Conservation (phyloP, 345 rosid genomes). For the Eutrema yunnanense region DNA sequence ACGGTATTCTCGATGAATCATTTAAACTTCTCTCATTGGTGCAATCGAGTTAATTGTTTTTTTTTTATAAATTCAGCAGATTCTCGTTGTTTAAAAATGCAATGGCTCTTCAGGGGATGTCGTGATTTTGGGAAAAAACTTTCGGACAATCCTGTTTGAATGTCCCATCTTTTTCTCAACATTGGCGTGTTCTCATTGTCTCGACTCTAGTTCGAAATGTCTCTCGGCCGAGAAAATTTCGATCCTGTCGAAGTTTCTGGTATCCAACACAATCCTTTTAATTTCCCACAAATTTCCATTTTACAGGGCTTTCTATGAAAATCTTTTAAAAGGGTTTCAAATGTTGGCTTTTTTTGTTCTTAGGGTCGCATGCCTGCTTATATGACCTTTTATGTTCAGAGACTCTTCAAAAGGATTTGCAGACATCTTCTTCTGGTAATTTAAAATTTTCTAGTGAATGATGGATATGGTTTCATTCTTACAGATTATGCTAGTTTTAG, state of each 20-base stretch:
- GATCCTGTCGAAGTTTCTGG: slow-evolving; percentile 38
- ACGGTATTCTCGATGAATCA: slow-evolving; percentile 5
- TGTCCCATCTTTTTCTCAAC: slow-evolving; percentile 6
- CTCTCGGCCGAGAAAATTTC: slow-evolving; percentile 45
- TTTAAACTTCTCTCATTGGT: background rate
- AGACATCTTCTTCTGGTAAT: slow-evolving; percentile 43
- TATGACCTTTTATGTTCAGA: slow-evolving; percentile 52
- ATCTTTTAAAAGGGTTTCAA: background rate
- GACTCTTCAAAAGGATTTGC: slow-evolving; percentile 25
- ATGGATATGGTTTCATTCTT: slow-evolving; percentile 1
- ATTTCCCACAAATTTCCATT: background rate
- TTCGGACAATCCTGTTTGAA: slow-evolving; percentile 14
- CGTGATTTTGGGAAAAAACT: background rate
- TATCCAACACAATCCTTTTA: slow-evolving; percentile 13
- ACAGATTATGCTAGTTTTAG: background rate
- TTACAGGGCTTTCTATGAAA: background rate
- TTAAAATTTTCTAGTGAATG: background rate
- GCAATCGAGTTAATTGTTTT: background rate
- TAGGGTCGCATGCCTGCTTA: slow-evolving; percentile 48
- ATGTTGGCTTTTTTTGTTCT: background rate
- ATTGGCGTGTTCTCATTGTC: slow-evolving; percentile 8
- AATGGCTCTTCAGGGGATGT: slow-evolving; percentile 15
- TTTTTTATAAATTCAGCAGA: slow-evolving; percentile 15
- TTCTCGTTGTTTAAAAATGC: background rate
- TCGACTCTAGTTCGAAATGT: slow-evolving; percentile 39